These are phyloP conservation scores for Fusarium floridanum DNA, from an alignment of 2,329 filamentous ascomycete genomes.

Conservation along the genomic window DNA sequence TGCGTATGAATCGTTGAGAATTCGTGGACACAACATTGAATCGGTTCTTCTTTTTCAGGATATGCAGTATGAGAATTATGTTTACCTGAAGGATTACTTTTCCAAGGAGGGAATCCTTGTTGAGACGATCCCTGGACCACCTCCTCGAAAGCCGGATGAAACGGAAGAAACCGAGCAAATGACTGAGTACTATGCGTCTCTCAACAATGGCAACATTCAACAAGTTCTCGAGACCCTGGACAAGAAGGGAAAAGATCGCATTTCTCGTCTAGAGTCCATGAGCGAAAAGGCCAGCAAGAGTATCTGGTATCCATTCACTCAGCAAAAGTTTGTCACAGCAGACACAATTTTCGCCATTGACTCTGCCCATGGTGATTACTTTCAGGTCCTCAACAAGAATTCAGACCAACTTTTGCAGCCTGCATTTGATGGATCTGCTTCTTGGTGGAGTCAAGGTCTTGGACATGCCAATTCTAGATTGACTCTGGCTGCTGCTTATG, in stretches of 20 bases:
- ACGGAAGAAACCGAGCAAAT: constrained; percentile 69
- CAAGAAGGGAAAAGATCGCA: constrained; percentile 65
- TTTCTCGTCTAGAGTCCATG: constrained; percentile 72
- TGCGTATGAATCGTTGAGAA: constrained; percentile 80
- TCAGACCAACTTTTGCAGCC: constrained; percentile 53
- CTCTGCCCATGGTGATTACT: constrained; percentile 83
- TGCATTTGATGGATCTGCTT: constrained; percentile 86
- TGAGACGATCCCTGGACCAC: constrained; percentile 70
- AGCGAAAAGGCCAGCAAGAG: constrained; percentile 68
- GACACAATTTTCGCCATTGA: constrained; percentile 81
- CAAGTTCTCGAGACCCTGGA: constrained; percentile 65
- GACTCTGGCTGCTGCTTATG: constrained; percentile 81
- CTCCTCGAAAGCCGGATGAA: constrained; percentile 56
- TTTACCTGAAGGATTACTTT: constrained; percentile 78
- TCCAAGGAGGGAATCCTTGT: constrained; percentile 68
- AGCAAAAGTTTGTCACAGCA: constrained; percentile 74
- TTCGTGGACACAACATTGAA: constrained; percentile 84
- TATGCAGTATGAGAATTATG: constrained; percentile 74
- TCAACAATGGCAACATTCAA: constrained; percentile 56
- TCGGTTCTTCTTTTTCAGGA: constrained; percentile 78
- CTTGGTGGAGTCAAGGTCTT: constrained; percentile 92
- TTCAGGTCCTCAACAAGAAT: constrained; percentile 66
- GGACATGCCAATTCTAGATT: constrained; percentile 82
- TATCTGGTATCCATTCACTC: constrained; percentile 92
- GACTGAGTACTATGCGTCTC: constrained; percentile 71